A percentile compares a stretch with the other conserved stretches of the same genome.
Evolutionary conservation across 148 eudicot species (phyloP).

Genomic region (Cornus florida): DNA sequence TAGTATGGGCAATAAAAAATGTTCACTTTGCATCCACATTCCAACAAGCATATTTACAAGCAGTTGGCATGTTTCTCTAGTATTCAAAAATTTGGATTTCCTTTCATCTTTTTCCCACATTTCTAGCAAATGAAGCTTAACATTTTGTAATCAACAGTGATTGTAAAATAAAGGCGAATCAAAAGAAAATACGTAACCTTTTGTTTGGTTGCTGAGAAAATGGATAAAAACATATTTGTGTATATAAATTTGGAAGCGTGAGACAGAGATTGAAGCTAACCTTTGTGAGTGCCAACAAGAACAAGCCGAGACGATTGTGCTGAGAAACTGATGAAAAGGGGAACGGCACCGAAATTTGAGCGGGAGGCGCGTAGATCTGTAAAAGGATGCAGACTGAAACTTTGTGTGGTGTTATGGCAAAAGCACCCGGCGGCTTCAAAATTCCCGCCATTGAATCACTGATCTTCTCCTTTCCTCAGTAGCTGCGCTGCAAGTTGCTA

Average conservation of each 20-base stretch:
- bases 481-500: too few relatives aligned
- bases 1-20: background rate
- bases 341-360: conserved; percentile 52
- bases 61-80: background rate
- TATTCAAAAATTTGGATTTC: background rate
- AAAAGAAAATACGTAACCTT: background rate
- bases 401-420: conserved; percentile 82
- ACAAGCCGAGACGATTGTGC: conserved; percentile 74
- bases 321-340: conserved; percentile 72
- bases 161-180: background rate
- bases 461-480: background rate
- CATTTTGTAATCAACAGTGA: background rate
- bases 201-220: background rate
- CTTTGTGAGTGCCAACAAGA: conserved; percentile 69
- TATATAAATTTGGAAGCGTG: background rate
- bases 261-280: conserved; percentile 19
- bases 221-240: background rate
- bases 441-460: conserved; percentile 44
- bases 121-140: background rate
- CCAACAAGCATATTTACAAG: background rate
- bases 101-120: background rate
- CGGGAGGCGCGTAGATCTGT: conserved; percentile 80
- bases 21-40: background rate
- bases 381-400: conserved; percentile 72
- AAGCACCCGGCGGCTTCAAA: conserved; percentile 48